These are phyloP conservation scores for Leptographium lundbergii DNA, from an alignment of 2,329 filamentous ascomycete genomes.

Conservation along the genomic window DNA sequence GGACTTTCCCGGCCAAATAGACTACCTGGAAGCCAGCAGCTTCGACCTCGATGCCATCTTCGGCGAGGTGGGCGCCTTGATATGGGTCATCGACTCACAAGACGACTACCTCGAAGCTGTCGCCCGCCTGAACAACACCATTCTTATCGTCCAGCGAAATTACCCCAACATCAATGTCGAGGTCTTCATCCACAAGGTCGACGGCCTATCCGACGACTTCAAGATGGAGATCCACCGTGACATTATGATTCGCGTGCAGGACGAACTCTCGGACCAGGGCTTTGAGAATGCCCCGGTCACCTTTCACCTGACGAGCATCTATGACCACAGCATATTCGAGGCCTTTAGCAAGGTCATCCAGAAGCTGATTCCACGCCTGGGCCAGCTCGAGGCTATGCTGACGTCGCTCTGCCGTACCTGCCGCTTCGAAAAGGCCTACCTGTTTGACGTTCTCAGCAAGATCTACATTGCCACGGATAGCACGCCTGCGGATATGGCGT, in stretches of 20 bases:
- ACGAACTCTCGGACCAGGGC: slow-evolving; percentile 85
- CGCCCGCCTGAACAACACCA: slow-evolving; percentile 72
- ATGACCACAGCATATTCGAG: slow-evolving; percentile 94
- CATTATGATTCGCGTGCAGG: slow-evolving; percentile 90
- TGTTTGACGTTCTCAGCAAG: slow-evolving; percentile 95
- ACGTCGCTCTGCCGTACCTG: slow-evolving; percentile 90
- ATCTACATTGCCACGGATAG: slow-evolving; percentile 98
- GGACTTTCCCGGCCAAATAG: slow-evolving; percentile 92
- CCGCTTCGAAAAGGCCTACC: slow-evolving; percentile 93
- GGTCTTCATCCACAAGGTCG: slow-evolving; percentile 98
- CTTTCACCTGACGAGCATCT: slow-evolving; percentile 95
- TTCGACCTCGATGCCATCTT: slow-evolving; percentile 93
- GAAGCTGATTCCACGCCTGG: slow-evolving; percentile 86
- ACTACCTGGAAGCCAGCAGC: slow-evolving; percentile 72
- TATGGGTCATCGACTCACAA: slow-evolving; percentile 98
- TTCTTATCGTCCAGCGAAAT: slow-evolving; percentile 73
- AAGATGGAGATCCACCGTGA: slow-evolving; percentile 92
- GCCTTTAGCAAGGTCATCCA: slow-evolving; percentile 98
- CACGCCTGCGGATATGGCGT: slow-evolving; percentile 83
- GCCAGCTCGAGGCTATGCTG: slow-evolving; percentile 84
- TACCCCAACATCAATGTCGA: slow-evolving; percentile 95
- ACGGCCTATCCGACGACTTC: slow-evolving; percentile 94
- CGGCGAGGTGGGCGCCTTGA: slow-evolving; percentile 81
- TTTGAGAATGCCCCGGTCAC: slow-evolving; percentile 89
- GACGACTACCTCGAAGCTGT: slow-evolving; percentile 95